phyloP scores from a whole-genome alignment of 768 basidiomycete genomes.

The Pisolithus tinctorius region DNA sequence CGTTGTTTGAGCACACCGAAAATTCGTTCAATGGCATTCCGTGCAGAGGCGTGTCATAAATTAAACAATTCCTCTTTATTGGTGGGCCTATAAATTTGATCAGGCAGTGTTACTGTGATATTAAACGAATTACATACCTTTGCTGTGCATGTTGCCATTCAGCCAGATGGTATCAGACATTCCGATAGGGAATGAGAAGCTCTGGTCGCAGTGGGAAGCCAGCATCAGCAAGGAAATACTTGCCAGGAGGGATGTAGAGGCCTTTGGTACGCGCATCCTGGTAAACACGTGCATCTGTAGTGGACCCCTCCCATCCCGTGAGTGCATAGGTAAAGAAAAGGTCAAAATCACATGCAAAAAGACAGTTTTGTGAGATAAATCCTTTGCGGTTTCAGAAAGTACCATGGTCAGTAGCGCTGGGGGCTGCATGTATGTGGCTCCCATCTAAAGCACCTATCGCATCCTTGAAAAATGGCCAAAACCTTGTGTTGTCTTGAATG shows the following conservation, averaged over 20 bases:
- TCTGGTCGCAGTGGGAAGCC: no score
- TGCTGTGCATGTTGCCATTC: no score
- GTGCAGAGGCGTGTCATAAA: no score
- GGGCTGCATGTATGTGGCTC: constrained; percentile 14
- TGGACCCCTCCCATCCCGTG: constrained; percentile 35
- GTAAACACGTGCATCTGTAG: constrained; percentile 30
- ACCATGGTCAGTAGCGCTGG: constrained; percentile 8
- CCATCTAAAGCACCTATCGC: constrained; percentile 24
- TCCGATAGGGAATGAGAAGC: no score
- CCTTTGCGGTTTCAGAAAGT: constrained; percentile 14
- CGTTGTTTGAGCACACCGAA: no score
- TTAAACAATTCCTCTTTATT: no score
- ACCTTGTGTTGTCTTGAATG: no score
- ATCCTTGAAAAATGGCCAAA: constrained; percentile 13
- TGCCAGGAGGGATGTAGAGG: constrained; percentile 26
- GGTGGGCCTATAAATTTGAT: no score
- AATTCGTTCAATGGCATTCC: no score
- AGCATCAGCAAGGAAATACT: constrained; percentile 23
- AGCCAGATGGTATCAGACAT: no score
- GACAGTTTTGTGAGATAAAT: constrained; percentile 29
- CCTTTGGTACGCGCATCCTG: constrained; percentile 19
- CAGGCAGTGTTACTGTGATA: no score
- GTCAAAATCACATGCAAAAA: constrained; percentile 28
- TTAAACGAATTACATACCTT: no score
- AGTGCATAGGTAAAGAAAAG: constrained; percentile 31